phyloP scores from a whole-genome alignment of 202 grass and related monocot species.

The Zizania palustris region DNA sequence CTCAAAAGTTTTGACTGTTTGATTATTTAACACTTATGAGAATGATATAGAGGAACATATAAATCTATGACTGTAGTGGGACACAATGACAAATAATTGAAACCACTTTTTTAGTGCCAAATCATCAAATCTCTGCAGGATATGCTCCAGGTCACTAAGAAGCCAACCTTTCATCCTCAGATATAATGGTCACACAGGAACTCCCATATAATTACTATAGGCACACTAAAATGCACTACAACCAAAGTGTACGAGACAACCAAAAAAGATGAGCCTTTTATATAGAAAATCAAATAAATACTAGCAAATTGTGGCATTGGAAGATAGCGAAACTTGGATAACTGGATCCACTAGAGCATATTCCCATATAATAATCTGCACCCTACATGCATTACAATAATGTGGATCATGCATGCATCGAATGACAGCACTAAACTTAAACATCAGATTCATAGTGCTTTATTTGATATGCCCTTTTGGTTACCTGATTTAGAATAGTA shows the following conservation, averaged over 20 bases:
- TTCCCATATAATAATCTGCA: slow-evolving; percentile 1
- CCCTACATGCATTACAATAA: background rate
- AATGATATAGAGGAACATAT: no score
- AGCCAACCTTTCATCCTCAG: background rate
- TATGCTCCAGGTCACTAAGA: slow-evolving; percentile 29
- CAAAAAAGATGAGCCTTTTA: background rate
- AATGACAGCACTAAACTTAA: slow-evolving; percentile 5
- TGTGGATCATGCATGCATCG: background rate
- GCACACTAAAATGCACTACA: slow-evolving; percentile 14
- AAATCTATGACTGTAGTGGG: no score
- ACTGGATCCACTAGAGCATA: slow-evolving; percentile 28
- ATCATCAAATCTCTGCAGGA: background rate
- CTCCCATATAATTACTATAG: slow-evolving; percentile 1
- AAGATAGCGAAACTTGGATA: background rate
- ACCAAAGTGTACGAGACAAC: background rate
- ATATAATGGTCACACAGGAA: background rate
- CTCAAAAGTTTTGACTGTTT: no score
- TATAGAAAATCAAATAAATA: background rate
- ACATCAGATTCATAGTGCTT: background rate
- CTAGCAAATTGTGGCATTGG: slow-evolving; percentile 4
- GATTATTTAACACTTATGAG: no score
- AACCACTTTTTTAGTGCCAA: no score
- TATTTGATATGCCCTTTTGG: background rate
- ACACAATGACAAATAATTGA: no score
- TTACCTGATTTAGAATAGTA: background rate